Evolutionary conservation across 345 rosid species (phyloP), one percentile per base, ranked within the genome.

Genomic region (Lepidium africanum): DNA sequence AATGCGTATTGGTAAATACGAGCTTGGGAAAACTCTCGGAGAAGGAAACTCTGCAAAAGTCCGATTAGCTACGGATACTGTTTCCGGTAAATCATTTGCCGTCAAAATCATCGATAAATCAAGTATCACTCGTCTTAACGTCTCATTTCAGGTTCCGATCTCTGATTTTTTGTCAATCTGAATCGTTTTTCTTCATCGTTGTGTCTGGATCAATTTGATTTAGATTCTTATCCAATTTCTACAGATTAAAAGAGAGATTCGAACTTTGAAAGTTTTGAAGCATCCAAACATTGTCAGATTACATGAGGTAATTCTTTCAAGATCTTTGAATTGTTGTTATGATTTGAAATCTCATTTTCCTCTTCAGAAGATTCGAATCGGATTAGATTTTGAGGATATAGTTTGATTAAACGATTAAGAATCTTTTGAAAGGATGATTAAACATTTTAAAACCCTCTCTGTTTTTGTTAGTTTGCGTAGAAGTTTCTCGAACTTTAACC

Each of bases 201-300:
- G 15, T 27, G 3, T 25, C 23, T 21, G 23, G 32, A 27, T 27
- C 4, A 27, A 27, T 9, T 32, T 3, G n/a, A 6, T 35, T 1
- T 17, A 0, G 6, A 16, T 17, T 46, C 67, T 30, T 62, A 33
- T 47, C n/a, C 7, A 7, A 10, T 32, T 13, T 23, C 73, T 5
- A 68, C 92, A 93, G 98, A 90, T 93, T 32, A 93, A 88, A 77
- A 83, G 96, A 46, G 98, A 93, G 81, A 90, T 93, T 56, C 85
- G 77, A 10, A 90, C 96, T 11, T 57, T 90, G 64, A 88, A 88
- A 80, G 87, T 90, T 30, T 84, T 93, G 25, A 88, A 85, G 55
- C 98, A 93, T 77, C 96, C 97, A 1, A 90, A 93, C 62, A 85
- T 93, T 33, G 90, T 93, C 36, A 78, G 97, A 43, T 83, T 93